Conservation (phyloP, 2,329 filamentous ascomycete genomes). For the Dactylellina parvicollis region DNA sequence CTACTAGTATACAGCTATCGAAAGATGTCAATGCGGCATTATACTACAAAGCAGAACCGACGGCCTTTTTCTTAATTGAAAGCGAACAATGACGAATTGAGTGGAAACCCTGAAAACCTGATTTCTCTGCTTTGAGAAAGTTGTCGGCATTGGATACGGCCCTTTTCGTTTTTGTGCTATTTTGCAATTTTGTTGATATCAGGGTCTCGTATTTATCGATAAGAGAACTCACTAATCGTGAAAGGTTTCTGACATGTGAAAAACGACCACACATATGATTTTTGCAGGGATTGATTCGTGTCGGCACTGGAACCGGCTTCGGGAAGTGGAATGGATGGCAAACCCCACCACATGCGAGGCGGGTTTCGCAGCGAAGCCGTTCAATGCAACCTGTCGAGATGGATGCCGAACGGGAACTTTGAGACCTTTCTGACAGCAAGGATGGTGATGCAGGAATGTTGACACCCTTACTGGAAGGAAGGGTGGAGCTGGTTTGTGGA, state of each 20-base stretch:
- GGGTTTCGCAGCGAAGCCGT: not conserved
- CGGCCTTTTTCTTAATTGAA: not conserved
- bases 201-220: slow-evolving; percentile 26
- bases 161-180: slow-evolving; percentile 10
- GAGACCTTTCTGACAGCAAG: not conserved
- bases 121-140: slow-evolving; percentile 5
- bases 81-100: slow-evolving; percentile 22
- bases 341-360: slow-evolving; percentile 24
- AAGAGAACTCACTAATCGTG: slow-evolving; percentile 16
- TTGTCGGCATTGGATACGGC: slow-evolving; percentile 10
- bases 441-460: not conserved
- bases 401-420: slow-evolving; percentile 25
- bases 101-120: not conserved
- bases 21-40: not conserved
- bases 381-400: slow-evolving; percentile 4
- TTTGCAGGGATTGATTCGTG: not conserved
- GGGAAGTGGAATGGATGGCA: slow-evolving; percentile 16
- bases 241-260: slow-evolving; percentile 43
- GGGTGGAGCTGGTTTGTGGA: not conserved
- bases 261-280: slow-evolving; percentile 12
- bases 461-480: not conserved
- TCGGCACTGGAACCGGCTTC: slow-evolving; percentile 31
- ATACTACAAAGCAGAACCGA: not conserved
- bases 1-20: not conserved
- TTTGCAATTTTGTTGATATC: slow-evolving; percentile 12